Percentiles rank a stretch among this genome's conserved stretches.
Conservation (phyloP, 257 asterid species). For the Fraxinus excelsior region DNA sequence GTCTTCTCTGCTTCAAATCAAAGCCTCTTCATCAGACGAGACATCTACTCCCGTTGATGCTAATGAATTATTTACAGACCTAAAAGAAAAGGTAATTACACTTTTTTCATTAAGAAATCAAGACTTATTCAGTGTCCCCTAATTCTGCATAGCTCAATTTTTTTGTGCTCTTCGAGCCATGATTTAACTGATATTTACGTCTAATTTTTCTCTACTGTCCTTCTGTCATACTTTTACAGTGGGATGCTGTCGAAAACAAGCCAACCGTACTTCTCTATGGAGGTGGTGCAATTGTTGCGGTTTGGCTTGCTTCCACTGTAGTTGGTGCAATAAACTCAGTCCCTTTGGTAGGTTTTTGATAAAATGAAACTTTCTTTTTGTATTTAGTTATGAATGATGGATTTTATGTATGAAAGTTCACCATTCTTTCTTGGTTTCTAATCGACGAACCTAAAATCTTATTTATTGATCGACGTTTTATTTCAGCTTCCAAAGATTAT, state of each 20-base stretch:
- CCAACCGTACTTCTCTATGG: conserved; percentile 75
- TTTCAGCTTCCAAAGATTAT: conserved; percentile 88
- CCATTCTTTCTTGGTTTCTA: neutral
- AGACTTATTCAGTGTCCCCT: neutral
- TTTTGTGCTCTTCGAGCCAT: neutral
- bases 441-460: neutral
- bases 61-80: conserved; percentile 64
- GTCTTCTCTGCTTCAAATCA: conserved; percentile 53
- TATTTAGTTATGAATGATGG: neutral
- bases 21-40: conserved; percentile 85
- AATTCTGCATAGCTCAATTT: neutral
- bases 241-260: conserved; percentile 97
- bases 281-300: conserved; percentile 79
- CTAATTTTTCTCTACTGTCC: neutral
- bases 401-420: neutral
- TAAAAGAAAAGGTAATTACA: conserved; percentile 69
- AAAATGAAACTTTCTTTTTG: neutral
- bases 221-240: conserved; percentile 37
- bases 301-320: conserved; percentile 78
- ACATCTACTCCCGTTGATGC: conserved; percentile 50
- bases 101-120: neutral
- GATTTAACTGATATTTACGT: neutral
- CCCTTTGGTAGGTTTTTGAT: conserved; percentile 72
- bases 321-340: conserved; percentile 87
- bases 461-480: neutral